A percentile compares a stretch with the other conserved stretches of the same genome.
Evolutionary conservation across 148 eudicot genomes (phyloP).

Genomic region (Rhododendron williamsianum): DNA sequence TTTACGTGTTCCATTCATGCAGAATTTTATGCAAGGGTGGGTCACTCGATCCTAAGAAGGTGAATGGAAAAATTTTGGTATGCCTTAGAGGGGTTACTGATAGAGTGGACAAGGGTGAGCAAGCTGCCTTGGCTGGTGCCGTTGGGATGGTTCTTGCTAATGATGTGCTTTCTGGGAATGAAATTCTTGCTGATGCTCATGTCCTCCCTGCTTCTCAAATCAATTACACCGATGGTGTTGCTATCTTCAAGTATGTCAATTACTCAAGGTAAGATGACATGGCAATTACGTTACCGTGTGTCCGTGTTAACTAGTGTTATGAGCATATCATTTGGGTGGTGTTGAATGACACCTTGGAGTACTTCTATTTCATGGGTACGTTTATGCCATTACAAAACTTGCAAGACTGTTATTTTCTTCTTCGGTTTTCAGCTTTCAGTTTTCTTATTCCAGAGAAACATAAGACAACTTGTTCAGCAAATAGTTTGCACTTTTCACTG

Average conservation of each 20-base stretch:
- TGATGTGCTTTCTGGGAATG: constrained; percentile 47
- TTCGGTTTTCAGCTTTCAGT: background rate
- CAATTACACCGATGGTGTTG: constrained; percentile 49
- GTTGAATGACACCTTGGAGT: background rate
- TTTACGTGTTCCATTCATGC: constrained; percentile 9
- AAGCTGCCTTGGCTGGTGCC: constrained; percentile 69
- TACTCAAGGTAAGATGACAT: constrained; percentile 44
- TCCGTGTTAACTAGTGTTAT: background rate
- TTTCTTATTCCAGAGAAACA: background rate
- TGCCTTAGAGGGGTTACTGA: constrained; percentile 75
- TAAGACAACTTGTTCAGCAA: background rate
- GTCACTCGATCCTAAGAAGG: constrained; percentile 51
- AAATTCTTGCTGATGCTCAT: constrained; percentile 75
- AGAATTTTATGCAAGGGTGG: constrained; percentile 60
- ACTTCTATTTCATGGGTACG: background rate
- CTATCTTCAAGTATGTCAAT: constrained; percentile 33
- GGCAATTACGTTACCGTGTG: background rate
- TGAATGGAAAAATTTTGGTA: constrained; percentile 64
- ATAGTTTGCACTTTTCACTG: background rate
- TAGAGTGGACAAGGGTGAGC: constrained; percentile 78
- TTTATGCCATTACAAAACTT: background rate
- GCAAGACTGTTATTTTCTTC: background rate
- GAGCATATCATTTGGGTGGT: background rate
- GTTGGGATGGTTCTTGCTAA: constrained; percentile 78
- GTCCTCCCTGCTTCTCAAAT: constrained; percentile 81